phyloP scores from a whole-genome alignment of 306 rosid species.

The Lathyrus aphaca region DNA sequence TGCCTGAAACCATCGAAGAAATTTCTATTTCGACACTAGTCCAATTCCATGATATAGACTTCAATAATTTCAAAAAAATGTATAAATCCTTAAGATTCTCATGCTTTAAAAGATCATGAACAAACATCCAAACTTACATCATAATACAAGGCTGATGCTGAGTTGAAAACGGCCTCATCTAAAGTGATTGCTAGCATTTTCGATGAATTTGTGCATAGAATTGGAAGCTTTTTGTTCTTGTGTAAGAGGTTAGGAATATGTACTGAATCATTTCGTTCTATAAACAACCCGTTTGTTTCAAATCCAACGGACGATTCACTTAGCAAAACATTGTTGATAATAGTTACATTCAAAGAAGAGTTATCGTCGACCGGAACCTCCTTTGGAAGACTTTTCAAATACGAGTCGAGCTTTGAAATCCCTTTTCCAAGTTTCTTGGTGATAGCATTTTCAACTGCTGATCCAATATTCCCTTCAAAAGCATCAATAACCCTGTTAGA shows the following conservation, averaged over 20 bases:
- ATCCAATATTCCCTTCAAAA: constrained; percentile 75
- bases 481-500: constrained; percentile 76
- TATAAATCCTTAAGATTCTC: not conserved
- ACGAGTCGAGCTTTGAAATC: constrained; percentile 69
- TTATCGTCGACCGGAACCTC: constrained; percentile 70
- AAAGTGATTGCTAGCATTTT: constrained; percentile 86
- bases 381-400: constrained; percentile 72
- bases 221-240: constrained; percentile 47
- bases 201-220: constrained; percentile 61
- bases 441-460: constrained; percentile 70
- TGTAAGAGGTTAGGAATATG: constrained; percentile 35
- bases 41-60: constrained; percentile 17
- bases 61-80: too few species aligned
- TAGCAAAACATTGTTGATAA: constrained; percentile 61
- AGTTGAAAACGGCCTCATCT: constrained; percentile 86
- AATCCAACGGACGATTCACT: constrained; percentile 72
- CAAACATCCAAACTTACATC: constrained; percentile 56
- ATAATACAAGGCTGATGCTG: constrained; percentile 68
- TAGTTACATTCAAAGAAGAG: constrained; percentile 73
- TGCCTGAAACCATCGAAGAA: constrained; percentile 58
- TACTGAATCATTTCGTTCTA: constrained; percentile 39
- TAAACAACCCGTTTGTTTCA: constrained; percentile 80
- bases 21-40: constrained; percentile 27
- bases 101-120: not conserved
- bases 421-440: constrained; percentile 70